Evolutionary conservation across 2,329 filamentous ascomycete genomes (phyloP).

Genomic region (Cyphellophora attinorum): DNA sequence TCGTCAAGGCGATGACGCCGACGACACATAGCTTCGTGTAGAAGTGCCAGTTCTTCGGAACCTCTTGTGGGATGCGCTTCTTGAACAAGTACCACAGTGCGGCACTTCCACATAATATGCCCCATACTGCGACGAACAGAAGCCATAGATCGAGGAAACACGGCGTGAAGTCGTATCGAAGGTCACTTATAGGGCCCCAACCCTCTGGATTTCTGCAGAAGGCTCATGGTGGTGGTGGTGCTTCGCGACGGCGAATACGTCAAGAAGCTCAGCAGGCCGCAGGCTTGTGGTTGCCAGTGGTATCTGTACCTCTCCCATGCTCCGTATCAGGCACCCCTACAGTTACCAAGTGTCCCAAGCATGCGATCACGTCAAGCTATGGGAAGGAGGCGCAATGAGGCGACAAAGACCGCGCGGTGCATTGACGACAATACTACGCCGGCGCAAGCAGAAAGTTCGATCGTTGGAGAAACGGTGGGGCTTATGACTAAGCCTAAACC

Average conservation of each 20-base stretch:
- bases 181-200: constrained; percentile 85
- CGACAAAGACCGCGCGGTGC: too few relatives aligned
- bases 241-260: background rate
- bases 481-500: too few relatives aligned
- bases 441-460: too few relatives aligned
- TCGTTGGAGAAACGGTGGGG: too few relatives aligned
- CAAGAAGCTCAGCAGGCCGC: background rate
- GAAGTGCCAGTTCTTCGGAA: constrained; percentile 83
- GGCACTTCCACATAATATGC: constrained; percentile 64
- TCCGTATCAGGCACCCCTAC: too few relatives aligned
- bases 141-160: constrained; percentile 95
- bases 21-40: constrained; percentile 83
- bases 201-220: constrained; percentile 85
- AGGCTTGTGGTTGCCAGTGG: constrained; percentile 3
- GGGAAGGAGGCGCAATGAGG: too few relatives aligned
- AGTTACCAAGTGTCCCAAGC: too few relatives aligned
- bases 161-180: constrained; percentile 88
- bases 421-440: too few relatives aligned
- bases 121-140: constrained; percentile 65
- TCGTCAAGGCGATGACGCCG: constrained; percentile 56
- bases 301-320: constrained; percentile 4
- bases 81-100: constrained; percentile 72
- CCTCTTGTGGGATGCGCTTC: constrained; percentile 55
- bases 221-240: constrained; percentile 43
- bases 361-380: too few relatives aligned